phyloP scores from a whole-genome alignment of 352 stramenopile species.

The Pythium pectinolyticum region DNA sequence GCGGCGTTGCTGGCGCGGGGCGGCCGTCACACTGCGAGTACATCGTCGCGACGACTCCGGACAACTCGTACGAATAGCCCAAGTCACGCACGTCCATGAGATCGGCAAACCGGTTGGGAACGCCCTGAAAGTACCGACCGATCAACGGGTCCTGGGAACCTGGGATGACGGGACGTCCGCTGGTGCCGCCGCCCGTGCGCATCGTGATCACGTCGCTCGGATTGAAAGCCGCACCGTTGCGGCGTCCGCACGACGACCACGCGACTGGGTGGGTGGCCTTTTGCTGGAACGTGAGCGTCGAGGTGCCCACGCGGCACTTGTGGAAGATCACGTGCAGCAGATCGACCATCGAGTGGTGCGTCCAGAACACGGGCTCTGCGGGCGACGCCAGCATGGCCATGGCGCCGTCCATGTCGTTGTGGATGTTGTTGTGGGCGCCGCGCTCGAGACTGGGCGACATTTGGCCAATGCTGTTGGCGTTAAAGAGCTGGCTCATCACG shows the following conservation, averaged over 20 bases:
- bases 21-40: constrained; percentile 25
- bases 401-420: constrained; percentile 43
- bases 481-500: constrained; percentile 54
- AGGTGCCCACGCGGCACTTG: constrained; percentile 56
- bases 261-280: constrained; percentile 42
- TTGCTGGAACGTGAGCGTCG: constrained; percentile 44
- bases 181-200: constrained; percentile 34
- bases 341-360: constrained; percentile 66
- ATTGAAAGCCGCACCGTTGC: constrained; percentile 40
- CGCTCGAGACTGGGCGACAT: constrained; percentile 50
- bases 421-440: constrained; percentile 58
- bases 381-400: constrained; percentile 56
- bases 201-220: constrained; percentile 43
- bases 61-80: constrained; percentile 36
- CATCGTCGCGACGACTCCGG: constrained; percentile 24
- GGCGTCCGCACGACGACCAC: constrained; percentile 46
- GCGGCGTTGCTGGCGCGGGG: background rate
- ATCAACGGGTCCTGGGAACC: constrained; percentile 20
- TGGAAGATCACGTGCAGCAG: constrained; percentile 66
- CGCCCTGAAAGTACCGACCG: constrained; percentile 24
- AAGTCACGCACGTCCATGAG: constrained; percentile 28
- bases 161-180: constrained; percentile 11
- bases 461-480: constrained; percentile 46
- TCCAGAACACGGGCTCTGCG: constrained; percentile 66
- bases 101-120: constrained; percentile 19